phyloP scores from a whole-genome alignment of 768 basidiomycete species.

The Rhizopogon rudus region DNA sequence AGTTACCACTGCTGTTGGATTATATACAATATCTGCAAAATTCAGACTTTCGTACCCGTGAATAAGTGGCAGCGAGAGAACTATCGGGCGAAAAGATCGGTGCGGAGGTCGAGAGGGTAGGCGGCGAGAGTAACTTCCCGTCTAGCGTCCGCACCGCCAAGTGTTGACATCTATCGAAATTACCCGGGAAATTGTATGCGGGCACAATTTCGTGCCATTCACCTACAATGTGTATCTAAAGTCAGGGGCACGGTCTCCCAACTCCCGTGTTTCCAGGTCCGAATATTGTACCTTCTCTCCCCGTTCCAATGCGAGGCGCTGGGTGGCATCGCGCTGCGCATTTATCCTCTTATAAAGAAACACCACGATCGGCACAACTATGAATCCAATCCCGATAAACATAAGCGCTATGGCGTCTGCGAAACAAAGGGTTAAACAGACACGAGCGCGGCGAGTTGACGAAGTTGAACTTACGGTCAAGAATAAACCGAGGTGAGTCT shows the following conservation, averaged over 20 bases:
- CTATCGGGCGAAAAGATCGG: no score
- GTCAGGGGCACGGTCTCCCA: slow-evolving; percentile 61
- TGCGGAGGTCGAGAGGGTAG: no score
- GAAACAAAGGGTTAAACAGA: background rate
- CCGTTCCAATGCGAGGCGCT: slow-evolving; percentile 7
- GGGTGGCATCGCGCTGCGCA: slow-evolving; percentile 36
- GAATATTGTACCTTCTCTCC: slow-evolving; percentile 14
- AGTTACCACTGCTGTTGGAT: no score
- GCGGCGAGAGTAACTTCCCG: no score
- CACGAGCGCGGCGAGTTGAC: background rate
- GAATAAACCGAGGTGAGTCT: slow-evolving; percentile 52
- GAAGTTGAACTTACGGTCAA: slow-evolving; percentile 45
- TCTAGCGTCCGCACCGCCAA: no score
- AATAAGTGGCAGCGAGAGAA: no score
- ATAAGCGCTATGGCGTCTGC: slow-evolving; percentile 60
- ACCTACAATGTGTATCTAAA: slow-evolving; percentile 48
- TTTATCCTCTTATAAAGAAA: slow-evolving; percentile 54
- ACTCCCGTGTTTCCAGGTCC: slow-evolving; percentile 18
- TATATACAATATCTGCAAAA: no score
- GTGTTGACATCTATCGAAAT: no score
- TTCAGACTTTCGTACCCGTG: no score
- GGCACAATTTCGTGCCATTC: slow-evolving; percentile 24
- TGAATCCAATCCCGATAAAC: slow-evolving; percentile 62
- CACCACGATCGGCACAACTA: slow-evolving; percentile 44
- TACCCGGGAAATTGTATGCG: no score